phyloP scores from a whole-genome alignment of 2,329 filamentous ascomycete species.

The Penicillium sp. region DNA sequence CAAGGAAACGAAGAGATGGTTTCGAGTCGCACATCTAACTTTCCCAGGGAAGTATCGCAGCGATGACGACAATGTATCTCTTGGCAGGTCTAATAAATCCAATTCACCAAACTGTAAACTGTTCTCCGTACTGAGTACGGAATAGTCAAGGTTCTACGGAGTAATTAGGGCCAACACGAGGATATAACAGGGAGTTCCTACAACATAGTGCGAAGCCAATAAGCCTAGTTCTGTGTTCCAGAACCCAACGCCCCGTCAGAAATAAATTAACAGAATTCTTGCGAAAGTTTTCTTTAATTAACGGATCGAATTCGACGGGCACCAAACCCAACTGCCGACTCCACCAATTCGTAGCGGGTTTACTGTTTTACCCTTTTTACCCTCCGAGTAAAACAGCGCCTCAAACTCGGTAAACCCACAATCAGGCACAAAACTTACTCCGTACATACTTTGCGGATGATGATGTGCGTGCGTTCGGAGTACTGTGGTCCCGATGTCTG shows the following conservation, averaged over 20 bases:
- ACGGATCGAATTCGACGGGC: not conserved
- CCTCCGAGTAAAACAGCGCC: no score
- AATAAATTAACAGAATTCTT: slow-evolving; percentile 1
- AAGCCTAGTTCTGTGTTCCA: not conserved
- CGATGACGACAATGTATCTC: not conserved
- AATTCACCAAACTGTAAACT: not conserved
- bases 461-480: not conserved
- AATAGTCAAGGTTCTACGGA: not conserved
- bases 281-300: not conserved
- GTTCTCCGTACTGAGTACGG: not conserved
- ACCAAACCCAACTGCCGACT: not conserved
- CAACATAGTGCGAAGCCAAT: not conserved
- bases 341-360: not conserved
- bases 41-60: not conserved
- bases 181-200: not conserved
- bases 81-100: not conserved
- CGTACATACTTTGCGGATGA: not conserved
- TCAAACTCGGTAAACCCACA: not conserved
- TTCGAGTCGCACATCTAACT: no score
- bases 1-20: no score
- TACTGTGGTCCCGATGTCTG: not conserved
- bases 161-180: not conserved
- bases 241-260: slow-evolving; percentile 1
- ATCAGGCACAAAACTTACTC: not conserved
- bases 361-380: not conserved